Evolutionary conservation across 1,139 yeast species (phyloP).

Genomic region (Magnusiomyces suaveolens): DNA sequence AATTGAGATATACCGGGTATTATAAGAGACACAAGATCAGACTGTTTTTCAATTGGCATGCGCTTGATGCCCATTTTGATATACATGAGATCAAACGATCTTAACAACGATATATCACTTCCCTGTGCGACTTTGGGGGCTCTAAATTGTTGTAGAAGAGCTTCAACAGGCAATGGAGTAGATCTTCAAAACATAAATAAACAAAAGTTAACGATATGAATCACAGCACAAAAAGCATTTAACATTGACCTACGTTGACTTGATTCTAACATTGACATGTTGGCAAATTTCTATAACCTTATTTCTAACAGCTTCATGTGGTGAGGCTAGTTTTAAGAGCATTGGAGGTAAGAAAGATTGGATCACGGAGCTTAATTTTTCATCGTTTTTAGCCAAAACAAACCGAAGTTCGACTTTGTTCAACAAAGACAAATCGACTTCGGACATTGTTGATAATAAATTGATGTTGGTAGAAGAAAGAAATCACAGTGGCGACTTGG

Average conservation of each 20-base stretch:
- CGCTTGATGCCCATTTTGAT: slow-evolving; percentile 53
- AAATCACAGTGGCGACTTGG: no score
- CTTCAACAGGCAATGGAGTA: slow-evolving; percentile 51
- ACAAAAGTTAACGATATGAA: no score
- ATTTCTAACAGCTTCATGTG: slow-evolving; percentile 54
- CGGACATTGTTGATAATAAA: slow-evolving; percentile 18
- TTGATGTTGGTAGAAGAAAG: neutral
- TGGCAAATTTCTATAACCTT: slow-evolving; percentile 60
- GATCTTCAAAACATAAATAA: slow-evolving; percentile 20
- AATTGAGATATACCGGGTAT: slow-evolving; percentile 39
- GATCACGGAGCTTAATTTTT: slow-evolving; percentile 52
- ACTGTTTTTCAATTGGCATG: slow-evolving; percentile 18
- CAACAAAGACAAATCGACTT: slow-evolving; percentile 29
- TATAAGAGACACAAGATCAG: slow-evolving; percentile 40
- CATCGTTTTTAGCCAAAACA: slow-evolving; percentile 64
- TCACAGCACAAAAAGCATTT: no score
- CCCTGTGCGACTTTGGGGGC: slow-evolving; percentile 39
- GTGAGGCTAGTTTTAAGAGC: slow-evolving; percentile 66
- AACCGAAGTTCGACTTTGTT: slow-evolving; percentile 64
- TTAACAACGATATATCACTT: slow-evolving; percentile 44
- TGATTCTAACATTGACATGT: slow-evolving; percentile 57
- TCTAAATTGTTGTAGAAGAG: slow-evolving; percentile 55
- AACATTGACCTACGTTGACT: slow-evolving; percentile 34
- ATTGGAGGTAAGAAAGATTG: slow-evolving; percentile 65
- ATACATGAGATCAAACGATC: slow-evolving; percentile 57